These are phyloP conservation scores for Colletotrichum scovillei DNA, from an alignment of 2,329 filamentous ascomycete species.

Conservation along the genomic window DNA sequence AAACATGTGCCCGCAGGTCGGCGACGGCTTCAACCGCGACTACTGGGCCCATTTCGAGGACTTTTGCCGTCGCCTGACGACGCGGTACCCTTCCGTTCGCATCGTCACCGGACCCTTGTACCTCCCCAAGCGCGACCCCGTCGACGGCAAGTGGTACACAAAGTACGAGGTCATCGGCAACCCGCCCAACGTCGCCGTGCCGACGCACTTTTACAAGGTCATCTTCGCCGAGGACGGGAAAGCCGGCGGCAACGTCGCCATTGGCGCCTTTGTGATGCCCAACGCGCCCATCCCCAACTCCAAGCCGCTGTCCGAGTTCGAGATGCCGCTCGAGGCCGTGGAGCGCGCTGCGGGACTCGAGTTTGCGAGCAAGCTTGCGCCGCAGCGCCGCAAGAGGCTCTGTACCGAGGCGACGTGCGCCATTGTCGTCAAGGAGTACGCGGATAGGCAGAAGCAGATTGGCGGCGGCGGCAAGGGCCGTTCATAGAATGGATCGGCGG, in stretches of 20 bases:
- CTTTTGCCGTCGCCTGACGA: slow-evolving; percentile 88
- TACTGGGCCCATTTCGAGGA: slow-evolving; percentile 99
- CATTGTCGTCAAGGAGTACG: slow-evolving; percentile 84
- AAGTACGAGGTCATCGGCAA: slow-evolving; percentile 95
- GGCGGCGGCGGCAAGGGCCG: slow-evolving; percentile 46
- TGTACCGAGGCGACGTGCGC: slow-evolving; percentile 90
- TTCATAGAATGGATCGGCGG: slow-evolving; percentile 6
- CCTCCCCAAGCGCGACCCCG: slow-evolving; percentile 82
- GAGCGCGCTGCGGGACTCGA: slow-evolving; percentile 93
- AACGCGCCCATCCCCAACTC: slow-evolving; percentile 90
- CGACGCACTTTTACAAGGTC: slow-evolving; percentile 99
- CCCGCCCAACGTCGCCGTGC: slow-evolving; percentile 93
- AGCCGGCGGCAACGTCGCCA: slow-evolving; percentile 78
- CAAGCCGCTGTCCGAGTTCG: slow-evolving; percentile 90
- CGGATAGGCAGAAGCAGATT: slow-evolving; percentile 70
- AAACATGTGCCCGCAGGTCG: slow-evolving; percentile 99
- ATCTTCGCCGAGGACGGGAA: slow-evolving; percentile 92
- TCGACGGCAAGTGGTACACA: slow-evolving; percentile 94
- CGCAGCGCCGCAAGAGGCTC: slow-evolving; percentile 78
- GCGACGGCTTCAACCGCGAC: slow-evolving; percentile 97
- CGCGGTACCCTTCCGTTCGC: slow-evolving; percentile 84
- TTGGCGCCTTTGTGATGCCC: slow-evolving; percentile 94
- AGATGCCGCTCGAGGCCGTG: slow-evolving; percentile 92
- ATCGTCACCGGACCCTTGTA: slow-evolving; percentile 96
- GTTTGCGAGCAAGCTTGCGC: slow-evolving; percentile 84